Base-by-base conservation (phyloP, 352 stramenopile species). In the Phytophthora cactorum region DNA sequence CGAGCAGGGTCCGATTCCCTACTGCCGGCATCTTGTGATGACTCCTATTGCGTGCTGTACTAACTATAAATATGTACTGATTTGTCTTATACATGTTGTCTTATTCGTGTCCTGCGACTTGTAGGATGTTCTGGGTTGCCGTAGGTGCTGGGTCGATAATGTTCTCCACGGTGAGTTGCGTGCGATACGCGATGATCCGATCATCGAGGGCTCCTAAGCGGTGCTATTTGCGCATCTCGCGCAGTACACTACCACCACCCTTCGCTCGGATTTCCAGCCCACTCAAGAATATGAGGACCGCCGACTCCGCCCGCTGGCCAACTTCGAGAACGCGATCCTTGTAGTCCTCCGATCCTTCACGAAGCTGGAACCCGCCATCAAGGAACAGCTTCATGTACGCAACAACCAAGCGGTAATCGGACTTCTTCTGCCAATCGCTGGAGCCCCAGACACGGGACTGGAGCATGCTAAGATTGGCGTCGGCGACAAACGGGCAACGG, bases 341-440 rank as follows among this genome's bases (percentile, higher is more conserved):
- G 50, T n/a, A 65, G 39, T 60, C 29, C 17, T 22, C 17, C 17
- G 17, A 5, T 22, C 29, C 17, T 29, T 39, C 1, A 27, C 38
- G 43, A 7, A 74, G 56, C 27, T n/a, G n/a, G 43, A 66, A 70
- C 2, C 66, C 60, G 9, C 41, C 56, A 12, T 60, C 46, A 12
- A 75, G 17, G 32, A 68, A 71, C 0, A 68, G 22, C 47, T 67
- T 67, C 47, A 68, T 71, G 44, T 65, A 65, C 11, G 62, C 57
- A 5, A 71, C 67, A n/a, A 65, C 17, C 17, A 53, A 29, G 43
- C 58, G 52, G 2, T 41, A 60, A 2, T 75, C 67, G 0, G 56
- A 67, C 31, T 68, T 70, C 61, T 75, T 75, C n/a, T 65, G 55
- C 10, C 61, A 49, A 27, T 65, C 45, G 8, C 1, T 12, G 3